A percentile compares a stretch with the other conserved stretches of the same genome.
Conservation (phyloP, 148 eudicot genomes). For the Selenicereus undatus region DNA sequence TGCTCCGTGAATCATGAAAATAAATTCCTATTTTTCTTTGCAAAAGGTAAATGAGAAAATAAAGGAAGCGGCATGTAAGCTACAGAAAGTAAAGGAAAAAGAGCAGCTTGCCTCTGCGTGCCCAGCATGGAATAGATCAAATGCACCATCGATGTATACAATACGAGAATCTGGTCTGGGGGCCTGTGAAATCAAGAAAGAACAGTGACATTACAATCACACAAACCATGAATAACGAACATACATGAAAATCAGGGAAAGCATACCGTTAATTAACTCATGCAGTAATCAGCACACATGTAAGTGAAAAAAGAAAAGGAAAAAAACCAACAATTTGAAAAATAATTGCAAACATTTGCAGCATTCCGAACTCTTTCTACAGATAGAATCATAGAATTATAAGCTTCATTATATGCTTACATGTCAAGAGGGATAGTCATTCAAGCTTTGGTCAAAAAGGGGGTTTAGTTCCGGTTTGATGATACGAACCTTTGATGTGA, state of each 20-base stretch:
- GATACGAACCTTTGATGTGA: too few species aligned
- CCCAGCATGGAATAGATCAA: slow-evolving; percentile 98
- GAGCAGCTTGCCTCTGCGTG: slow-evolving; percentile 73
- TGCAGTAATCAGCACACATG: neutral
- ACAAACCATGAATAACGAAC: neutral
- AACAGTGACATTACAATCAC: neutral
- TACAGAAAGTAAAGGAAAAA: neutral
- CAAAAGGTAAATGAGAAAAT: neutral
- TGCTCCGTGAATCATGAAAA: neutral
- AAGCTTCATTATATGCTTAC: too few species aligned
- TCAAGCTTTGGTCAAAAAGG: too few species aligned
- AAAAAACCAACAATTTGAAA: neutral
- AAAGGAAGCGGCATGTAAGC: neutral
- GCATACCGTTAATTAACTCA: neutral
- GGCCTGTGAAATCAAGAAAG: slow-evolving; percentile 39
- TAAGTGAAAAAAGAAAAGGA: neutral
- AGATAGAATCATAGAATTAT: too few species aligned
- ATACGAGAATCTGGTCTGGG: slow-evolving; percentile 89
- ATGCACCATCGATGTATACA: slow-evolving; percentile 90
- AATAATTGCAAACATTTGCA: neutral
- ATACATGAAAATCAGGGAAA: neutral
- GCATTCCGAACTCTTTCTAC: neutral
- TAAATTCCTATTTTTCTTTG: neutral
- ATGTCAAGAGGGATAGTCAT: too few species aligned
- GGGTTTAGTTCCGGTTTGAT: too few species aligned